Evolutionary conservation across 768 basidiomycete genomes (phyloP).

Genomic region (Tubosaeta sp.): DNA sequence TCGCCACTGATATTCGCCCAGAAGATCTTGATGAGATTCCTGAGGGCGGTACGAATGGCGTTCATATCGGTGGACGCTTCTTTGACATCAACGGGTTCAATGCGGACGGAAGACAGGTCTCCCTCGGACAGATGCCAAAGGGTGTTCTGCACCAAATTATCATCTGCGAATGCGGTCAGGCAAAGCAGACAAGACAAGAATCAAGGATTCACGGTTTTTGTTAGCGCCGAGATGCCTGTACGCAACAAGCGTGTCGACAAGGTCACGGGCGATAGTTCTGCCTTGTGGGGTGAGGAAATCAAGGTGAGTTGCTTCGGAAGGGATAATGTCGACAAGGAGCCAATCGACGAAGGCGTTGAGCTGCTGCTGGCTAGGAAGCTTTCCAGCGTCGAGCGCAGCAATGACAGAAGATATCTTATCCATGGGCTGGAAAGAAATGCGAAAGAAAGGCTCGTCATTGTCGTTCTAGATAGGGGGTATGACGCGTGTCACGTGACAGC

Average conservation of each 20-base stretch:
- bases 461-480: conserved; percentile 18
- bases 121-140: conserved; percentile 61
- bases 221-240: conserved; percentile 50
- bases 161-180: conserved; percentile 37
- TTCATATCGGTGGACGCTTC: conserved; percentile 48
- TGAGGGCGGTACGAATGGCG: conserved; percentile 47
- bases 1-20: conserved; percentile 54
- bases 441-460: not conserved
- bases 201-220: conserved; percentile 50
- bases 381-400: conserved; percentile 68
- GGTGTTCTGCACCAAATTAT: conserved; percentile 60
- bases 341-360: conserved; percentile 50
- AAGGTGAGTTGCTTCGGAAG: conserved; percentile 36
- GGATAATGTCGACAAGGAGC: conserved; percentile 45
- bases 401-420: conserved; percentile 58
- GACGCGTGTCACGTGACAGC: conserved; percentile 18
- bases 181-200: not conserved
- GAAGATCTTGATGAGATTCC: conserved; percentile 46
- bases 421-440: no score
- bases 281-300: conserved; percentile 55
- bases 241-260: conserved; percentile 51
- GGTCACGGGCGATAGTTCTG: conserved; percentile 42
- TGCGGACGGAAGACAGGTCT: conserved; percentile 40
- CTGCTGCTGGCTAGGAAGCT: conserved; percentile 63
- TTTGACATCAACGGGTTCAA: conserved; percentile 37